Percentiles rank a stretch among this genome's conserved stretches.
phyloP scores from a whole-genome alignment of 2,329 filamentous ascomycete genomes.

The Exophiala aquamarina region DNA sequence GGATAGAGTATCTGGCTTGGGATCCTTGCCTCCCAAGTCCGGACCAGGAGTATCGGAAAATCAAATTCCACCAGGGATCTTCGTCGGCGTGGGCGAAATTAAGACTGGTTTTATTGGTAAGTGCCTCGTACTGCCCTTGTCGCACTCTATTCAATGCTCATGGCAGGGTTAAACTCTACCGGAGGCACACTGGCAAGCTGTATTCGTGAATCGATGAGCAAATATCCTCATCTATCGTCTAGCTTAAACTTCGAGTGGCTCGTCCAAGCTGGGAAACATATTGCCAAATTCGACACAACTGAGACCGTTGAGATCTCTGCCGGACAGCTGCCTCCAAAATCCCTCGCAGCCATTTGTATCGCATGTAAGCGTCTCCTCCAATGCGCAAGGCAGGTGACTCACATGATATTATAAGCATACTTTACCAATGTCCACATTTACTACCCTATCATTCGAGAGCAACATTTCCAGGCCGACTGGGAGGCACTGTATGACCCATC shows the following conservation, averaged over 20 bases:
- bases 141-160: background rate
- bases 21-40: background rate
- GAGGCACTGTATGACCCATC: conserved; percentile 2
- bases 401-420: background rate
- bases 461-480: conserved; percentile 1
- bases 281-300: background rate
- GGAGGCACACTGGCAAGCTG: background rate
- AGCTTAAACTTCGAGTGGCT: conserved; percentile 5
- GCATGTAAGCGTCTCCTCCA: background rate
- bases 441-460: conserved; percentile 2
- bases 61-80: background rate
- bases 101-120: background rate
- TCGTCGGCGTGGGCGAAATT: background rate
- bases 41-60: background rate
- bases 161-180: background rate
- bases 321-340: background rate
- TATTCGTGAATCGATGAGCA: background rate
- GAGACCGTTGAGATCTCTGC: background rate
- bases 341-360: background rate
- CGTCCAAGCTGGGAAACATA: conserved; percentile 1
- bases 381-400: background rate
- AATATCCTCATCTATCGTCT: background rate
- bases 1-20: background rate
- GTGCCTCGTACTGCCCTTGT: background rate
- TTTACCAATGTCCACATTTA: conserved; percentile 5